A percentile compares a stretch with the other conserved stretches of the same genome.
phyloP scores from a whole-genome alignment of 2,329 filamentous ascomycete genomes.

The Aspergillus sp. region DNA sequence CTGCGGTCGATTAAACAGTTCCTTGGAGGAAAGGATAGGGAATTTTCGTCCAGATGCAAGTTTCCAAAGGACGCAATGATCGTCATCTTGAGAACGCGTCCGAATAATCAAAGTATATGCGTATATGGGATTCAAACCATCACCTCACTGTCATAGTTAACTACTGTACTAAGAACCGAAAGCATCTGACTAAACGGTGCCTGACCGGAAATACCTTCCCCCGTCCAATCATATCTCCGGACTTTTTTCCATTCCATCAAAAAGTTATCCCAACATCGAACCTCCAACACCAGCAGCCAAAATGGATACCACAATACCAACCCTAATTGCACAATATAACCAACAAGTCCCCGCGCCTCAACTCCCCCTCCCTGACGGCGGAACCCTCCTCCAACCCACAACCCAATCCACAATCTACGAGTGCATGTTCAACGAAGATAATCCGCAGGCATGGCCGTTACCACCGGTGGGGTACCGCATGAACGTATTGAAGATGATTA shows the following conservation, averaged over 20 bases:
- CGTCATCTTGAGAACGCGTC: no score
- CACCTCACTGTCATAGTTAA: no score
- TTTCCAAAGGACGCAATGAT: no score
- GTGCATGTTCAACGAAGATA: slow-evolving; percentile 58
- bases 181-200: no score
- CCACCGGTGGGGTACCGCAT: slow-evolving; percentile 65
- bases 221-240: no score
- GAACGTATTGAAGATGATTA: slow-evolving; percentile 65
- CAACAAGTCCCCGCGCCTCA: slow-evolving; percentile 60
- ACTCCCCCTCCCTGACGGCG: slow-evolving; percentile 54
- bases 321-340: slow-evolving; percentile 63
- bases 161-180: no score
- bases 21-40: no score
- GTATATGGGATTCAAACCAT: no score
- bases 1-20: no score
- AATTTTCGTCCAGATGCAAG: no score
- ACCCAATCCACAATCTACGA: slow-evolving; percentile 63
- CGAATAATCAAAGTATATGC: no score
- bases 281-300: slow-evolving; percentile 2
- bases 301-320: slow-evolving; percentile 21
- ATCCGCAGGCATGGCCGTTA: slow-evolving; percentile 40
- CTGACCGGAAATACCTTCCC: no score
- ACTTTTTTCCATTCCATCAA: background rate
- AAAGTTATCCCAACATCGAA: background rate
- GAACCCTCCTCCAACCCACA: slow-evolving; percentile 51